Evolutionary conservation across 75 land plant species (phyloP).

Genomic region (Pinus albicaulis): DNA sequence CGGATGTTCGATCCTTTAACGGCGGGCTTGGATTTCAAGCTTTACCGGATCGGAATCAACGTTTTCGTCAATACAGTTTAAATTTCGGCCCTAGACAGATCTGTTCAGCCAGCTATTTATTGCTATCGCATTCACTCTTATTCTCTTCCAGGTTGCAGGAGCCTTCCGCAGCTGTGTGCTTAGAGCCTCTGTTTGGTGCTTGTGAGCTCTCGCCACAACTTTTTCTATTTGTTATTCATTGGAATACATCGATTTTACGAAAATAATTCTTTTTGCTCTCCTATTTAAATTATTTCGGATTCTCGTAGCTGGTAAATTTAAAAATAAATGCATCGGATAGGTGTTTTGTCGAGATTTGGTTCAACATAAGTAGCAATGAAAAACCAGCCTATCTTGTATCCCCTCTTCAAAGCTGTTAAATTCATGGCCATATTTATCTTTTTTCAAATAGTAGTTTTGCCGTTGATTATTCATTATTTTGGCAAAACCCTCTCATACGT

Average conservation of each 20-base stretch:
- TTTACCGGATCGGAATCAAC: neutral
- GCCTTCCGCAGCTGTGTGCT: neutral
- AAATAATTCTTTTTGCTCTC: neutral
- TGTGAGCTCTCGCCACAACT: slow-evolving; percentile 4
- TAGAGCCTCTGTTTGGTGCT: neutral
- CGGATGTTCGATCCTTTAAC: neutral
- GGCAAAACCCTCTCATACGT: neutral
- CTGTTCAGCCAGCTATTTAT: neutral
- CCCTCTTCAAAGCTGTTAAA: neutral
- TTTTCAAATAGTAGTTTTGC: neutral
- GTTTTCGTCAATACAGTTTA: neutral
- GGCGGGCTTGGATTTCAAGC: neutral
- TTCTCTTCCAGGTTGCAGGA: neutral
- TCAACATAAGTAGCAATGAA: neutral
- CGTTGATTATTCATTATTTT: neutral
- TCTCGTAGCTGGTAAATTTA: neutral
- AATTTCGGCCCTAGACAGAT: slow-evolving; percentile 7
- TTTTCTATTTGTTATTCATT: neutral
- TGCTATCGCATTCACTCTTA: neutral
- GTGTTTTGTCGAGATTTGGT: neutral
- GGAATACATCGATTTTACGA: neutral
- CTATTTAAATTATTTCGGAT: neutral
- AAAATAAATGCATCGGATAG: neutral
- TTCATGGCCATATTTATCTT: neutral
- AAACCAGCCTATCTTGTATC: neutral